Conservation (phyloP, 2,329 filamentous ascomycete species). For the Ophiocordyceps sinensis region DNA sequence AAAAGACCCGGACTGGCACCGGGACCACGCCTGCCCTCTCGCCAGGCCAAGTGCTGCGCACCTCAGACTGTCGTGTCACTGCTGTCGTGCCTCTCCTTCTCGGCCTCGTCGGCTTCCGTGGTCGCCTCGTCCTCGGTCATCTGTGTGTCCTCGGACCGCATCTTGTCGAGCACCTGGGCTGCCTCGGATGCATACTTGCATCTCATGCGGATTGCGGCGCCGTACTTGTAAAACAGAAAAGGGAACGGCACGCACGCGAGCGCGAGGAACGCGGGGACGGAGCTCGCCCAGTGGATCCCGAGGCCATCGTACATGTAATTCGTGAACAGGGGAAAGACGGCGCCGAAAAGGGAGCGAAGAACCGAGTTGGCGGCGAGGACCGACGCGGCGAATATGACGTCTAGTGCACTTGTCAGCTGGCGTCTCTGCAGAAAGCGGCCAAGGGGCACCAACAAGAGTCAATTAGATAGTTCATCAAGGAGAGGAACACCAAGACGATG, state of each 20-base stretch:
- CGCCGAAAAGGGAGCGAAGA: constrained; percentile 56
- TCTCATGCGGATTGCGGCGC: constrained; percentile 42
- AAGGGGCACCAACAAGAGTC: constrained; percentile 32
- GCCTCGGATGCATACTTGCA: constrained; percentile 60
- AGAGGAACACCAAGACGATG: constrained; percentile 51
- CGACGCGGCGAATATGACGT: constrained; percentile 64
- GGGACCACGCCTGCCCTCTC: no score
- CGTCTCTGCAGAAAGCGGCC: neutral
- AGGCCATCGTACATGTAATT: constrained; percentile 40
- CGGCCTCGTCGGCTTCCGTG: constrained; percentile 9
- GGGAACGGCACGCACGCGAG: constrained; percentile 60
- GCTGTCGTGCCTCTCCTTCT: constrained; percentile 11
- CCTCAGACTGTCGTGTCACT: neutral
- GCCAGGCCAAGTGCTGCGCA: neutral
- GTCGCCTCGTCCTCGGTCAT: constrained; percentile 15
- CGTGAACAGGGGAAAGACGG: constrained; percentile 61
- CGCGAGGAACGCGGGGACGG: constrained; percentile 60
- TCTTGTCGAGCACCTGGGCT: constrained; percentile 39
- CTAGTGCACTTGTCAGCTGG: constrained; percentile 9
- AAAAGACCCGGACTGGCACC: no score
- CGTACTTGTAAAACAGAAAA: constrained; percentile 64
- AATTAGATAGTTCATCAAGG: constrained; percentile 51
- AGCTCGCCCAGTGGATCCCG: constrained; percentile 64
- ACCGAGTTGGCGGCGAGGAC: constrained; percentile 61
- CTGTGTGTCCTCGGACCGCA: constrained; percentile 17